phyloP scores from a whole-genome alignment of 2,329 filamentous ascomycete species.

The Sarocladium kiliense region DNA sequence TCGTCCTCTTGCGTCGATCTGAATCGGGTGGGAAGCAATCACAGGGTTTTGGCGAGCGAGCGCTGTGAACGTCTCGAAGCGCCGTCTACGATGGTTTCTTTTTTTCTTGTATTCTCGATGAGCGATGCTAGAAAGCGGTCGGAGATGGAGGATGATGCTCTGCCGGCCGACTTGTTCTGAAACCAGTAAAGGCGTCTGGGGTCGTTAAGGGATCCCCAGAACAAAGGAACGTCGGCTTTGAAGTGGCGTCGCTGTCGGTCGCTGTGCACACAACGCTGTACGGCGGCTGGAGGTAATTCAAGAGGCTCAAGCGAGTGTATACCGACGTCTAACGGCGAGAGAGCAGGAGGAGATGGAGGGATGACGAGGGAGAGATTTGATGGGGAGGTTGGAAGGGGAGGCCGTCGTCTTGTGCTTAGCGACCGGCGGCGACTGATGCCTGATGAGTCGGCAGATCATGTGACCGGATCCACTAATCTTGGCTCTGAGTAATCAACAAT shows the following conservation, averaged over 20 bases:
- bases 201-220: slow-evolving; percentile 24
- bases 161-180: slow-evolving; percentile 34
- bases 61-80: slow-evolving; percentile 2
- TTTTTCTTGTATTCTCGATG: slow-evolving; percentile 8
- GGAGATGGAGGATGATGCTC: slow-evolving; percentile 12
- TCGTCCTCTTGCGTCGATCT: not conserved
- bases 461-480: not conserved
- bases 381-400: not conserved
- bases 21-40: not conserved
- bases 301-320: slow-evolving; percentile 19
- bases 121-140: slow-evolving; percentile 9
- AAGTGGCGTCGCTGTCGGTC: slow-evolving; percentile 12
- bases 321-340: slow-evolving; percentile 30
- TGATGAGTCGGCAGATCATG: not conserved
- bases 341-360: slow-evolving; percentile 18
- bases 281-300: slow-evolving; percentile 2
- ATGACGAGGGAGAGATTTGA: slow-evolving; percentile 14
- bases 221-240: slow-evolving; percentile 32
- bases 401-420: not conserved
- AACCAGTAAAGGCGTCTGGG: slow-evolving; percentile 61
- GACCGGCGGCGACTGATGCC: not conserved
- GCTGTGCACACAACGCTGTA: not conserved
- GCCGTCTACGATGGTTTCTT: slow-evolving; percentile 7
- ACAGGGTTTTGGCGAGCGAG: slow-evolving; percentile 1
- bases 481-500: not conserved